A percentile compares a stretch with the other conserved stretches of the same genome.
These are phyloP conservation scores for Trichoderma brevicompactum DNA, from an alignment of 2,329 filamentous ascomycete genomes.

Conservation along the genomic window DNA sequence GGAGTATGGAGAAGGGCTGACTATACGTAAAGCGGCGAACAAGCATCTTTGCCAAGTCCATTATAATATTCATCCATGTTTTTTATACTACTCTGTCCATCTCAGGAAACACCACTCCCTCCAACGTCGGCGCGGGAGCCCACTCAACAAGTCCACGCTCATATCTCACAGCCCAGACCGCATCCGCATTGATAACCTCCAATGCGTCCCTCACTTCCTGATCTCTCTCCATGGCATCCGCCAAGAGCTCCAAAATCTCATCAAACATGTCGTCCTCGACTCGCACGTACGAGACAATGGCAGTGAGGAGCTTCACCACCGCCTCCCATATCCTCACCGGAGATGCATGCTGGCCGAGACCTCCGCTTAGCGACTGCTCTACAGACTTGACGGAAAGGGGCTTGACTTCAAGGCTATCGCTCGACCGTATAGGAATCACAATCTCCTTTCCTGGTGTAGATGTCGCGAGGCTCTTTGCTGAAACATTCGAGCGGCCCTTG, in stretches of 20 bases:
- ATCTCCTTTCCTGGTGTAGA: conserved; percentile 32
- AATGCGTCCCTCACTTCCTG: conserved; percentile 60
- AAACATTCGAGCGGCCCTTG: conserved; percentile 26
- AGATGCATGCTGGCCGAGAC: conserved; percentile 64
- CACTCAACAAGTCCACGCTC: conserved; percentile 49
- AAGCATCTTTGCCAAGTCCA: neutral
- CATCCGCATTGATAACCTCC: conserved; percentile 70
- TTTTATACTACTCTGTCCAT: conserved; percentile 34
- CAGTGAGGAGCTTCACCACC: conserved; percentile 60
- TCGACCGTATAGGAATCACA: conserved; percentile 42
- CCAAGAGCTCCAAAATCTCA: conserved; percentile 67
- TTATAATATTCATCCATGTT: neutral
- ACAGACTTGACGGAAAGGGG: conserved; percentile 24
- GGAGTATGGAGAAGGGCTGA: no score
- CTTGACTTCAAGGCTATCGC: conserved; percentile 32
- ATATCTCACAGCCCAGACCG: conserved; percentile 72
- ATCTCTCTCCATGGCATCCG: conserved; percentile 51
- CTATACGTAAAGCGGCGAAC: no score
- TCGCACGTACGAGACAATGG: conserved; percentile 64
- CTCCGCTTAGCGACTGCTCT: conserved; percentile 36
- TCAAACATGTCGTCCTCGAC: conserved; percentile 74
- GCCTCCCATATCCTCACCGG: conserved; percentile 68
- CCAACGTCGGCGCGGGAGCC: conserved; percentile 47
- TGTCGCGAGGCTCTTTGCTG: neutral
- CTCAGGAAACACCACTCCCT: conserved; percentile 48